Percentiles rank a stretch among this genome's conserved stretches.
Evolutionary conservation across 306 rosid species (phyloP).

Genomic region (Cicer arietinum): DNA sequence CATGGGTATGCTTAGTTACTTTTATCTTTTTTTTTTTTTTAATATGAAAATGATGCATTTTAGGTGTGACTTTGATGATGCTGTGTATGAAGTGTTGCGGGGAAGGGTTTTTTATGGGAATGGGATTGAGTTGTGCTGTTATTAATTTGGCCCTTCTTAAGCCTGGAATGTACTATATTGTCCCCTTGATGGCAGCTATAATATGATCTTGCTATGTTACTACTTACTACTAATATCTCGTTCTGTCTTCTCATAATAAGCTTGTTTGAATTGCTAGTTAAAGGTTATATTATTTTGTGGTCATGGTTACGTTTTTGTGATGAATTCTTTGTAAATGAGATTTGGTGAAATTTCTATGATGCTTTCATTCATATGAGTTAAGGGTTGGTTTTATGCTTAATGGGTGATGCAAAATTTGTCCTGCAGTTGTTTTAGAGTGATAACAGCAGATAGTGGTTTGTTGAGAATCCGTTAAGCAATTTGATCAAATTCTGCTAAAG

Average conservation of each 20-base stretch:
- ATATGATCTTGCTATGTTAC: constrained; percentile 8
- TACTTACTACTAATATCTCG: neutral
- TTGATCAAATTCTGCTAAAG: too few relatives aligned
- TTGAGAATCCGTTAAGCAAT: too few relatives aligned
- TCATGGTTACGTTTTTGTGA: neutral
- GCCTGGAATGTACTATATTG: constrained; percentile 38
- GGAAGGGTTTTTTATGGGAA: constrained; percentile 40
- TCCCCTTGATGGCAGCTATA: constrained; percentile 37
- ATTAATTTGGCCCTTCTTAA: constrained; percentile 40
- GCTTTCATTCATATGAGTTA: neutral
- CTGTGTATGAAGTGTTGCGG: constrained; percentile 24
- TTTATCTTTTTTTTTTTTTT: neutral
- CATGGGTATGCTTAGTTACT: constrained; percentile 37
- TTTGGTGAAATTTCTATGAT: neutral
- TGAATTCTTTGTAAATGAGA: neutral
- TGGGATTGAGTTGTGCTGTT: constrained; percentile 32
- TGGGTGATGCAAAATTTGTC: neutral
- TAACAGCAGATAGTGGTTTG: too few relatives aligned
- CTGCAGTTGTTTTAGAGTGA: neutral
- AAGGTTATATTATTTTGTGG: neutral
- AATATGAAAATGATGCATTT: neutral
- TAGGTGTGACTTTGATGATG: constrained; percentile 20
- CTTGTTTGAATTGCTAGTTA: neutral
- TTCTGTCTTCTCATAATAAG: neutral
- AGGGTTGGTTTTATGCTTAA: neutral